Percentiles rank a stretch among this genome's conserved stretches.
Conservation (phyloP, 192 early-diverging fungal genomes). For the Backusella tuberculispora region DNA sequence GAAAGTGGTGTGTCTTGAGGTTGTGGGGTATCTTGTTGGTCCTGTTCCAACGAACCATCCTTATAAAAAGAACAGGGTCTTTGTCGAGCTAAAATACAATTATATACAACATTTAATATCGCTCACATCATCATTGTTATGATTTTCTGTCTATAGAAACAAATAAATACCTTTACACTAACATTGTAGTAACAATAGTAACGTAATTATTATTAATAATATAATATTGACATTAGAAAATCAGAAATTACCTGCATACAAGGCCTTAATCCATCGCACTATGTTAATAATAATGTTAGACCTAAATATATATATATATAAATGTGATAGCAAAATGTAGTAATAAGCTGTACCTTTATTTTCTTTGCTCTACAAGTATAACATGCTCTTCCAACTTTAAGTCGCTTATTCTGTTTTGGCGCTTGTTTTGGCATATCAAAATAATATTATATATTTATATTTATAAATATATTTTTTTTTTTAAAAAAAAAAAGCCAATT, state of each 20-base stretch:
- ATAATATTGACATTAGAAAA: neutral
- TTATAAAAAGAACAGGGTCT: slow-evolving; percentile 37
- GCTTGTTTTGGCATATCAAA: neutral
- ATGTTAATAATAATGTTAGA: neutral
- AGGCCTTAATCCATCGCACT: slow-evolving; percentile 38
- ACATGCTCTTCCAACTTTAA: slow-evolving; percentile 32
- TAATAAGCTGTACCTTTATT: slow-evolving; percentile 22
- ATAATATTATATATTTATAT: neutral
- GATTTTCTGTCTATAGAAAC: neutral
- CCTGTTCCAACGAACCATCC: slow-evolving; percentile 23
- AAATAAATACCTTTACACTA: slow-evolving; percentile 33
- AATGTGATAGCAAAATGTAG: neutral
- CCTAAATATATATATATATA: neutral
- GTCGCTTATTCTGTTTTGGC: slow-evolving; percentile 17
- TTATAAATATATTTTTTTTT: neutral
- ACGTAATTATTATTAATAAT: neutral
- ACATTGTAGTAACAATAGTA: neutral
- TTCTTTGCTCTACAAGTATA: slow-evolving; percentile 30
- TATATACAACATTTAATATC: slow-evolving; percentile 16
- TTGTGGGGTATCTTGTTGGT: neutral
- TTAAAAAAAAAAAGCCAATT: neutral
- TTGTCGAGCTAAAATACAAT: slow-evolving; percentile 31
- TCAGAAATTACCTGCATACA: slow-evolving; percentile 30
- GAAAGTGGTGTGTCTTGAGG: neutral
- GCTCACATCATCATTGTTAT: neutral